A percentile compares a stretch with the other conserved stretches of the same genome.
phyloP scores from a whole-genome alignment of 2,329 filamentous ascomycete genomes.

The Colletotrichum neosansevieriae region DNA sequence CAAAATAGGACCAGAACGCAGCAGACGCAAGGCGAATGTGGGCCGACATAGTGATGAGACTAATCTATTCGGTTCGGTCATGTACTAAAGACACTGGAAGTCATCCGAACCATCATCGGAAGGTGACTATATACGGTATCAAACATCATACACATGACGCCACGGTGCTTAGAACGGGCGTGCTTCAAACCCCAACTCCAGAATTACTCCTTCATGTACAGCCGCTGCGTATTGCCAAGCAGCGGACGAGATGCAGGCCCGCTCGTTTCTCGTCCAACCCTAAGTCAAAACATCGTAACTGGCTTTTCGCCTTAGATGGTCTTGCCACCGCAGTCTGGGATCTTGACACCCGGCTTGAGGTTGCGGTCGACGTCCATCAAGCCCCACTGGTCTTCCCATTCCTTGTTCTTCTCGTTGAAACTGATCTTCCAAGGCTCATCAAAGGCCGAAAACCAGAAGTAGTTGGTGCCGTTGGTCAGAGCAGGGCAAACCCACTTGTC shows the following conservation, averaged over 20 bases:
- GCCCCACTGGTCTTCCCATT: conserved; percentile 98
- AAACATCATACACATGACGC: conserved; percentile 37
- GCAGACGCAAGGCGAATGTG: too few species aligned
- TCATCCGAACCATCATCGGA: conserved; percentile 16
- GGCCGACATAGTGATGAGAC: not conserved
- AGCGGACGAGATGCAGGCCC: conserved; percentile 15
- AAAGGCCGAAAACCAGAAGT: conserved; percentile 98
- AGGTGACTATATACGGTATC: conserved; percentile 31
- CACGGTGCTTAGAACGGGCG: conserved; percentile 18
- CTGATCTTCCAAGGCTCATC: conserved; percentile 94
- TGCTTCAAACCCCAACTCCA: conserved; percentile 27
- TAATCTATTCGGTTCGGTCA: conserved; percentile 16
- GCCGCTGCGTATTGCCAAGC: conserved; percentile 17
- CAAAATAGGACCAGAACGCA: too few species aligned
- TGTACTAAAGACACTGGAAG: conserved; percentile 7
- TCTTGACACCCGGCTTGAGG: conserved; percentile 84
- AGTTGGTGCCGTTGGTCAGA: conserved; percentile 85
- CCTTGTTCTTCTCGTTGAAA: conserved; percentile 75
- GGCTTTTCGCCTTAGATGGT: conserved; percentile 58
- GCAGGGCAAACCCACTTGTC: conserved; percentile 85
- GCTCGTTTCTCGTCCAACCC: conserved; percentile 20
- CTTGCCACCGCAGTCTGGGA: conserved; percentile 87
- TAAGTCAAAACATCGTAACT: not conserved
- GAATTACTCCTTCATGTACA: conserved; percentile 38
- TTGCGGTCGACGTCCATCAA: conserved; percentile 88